Conservation (phyloP, 2,329 filamentous ascomycete genomes). For the Pseudonectria foliicola region DNA sequence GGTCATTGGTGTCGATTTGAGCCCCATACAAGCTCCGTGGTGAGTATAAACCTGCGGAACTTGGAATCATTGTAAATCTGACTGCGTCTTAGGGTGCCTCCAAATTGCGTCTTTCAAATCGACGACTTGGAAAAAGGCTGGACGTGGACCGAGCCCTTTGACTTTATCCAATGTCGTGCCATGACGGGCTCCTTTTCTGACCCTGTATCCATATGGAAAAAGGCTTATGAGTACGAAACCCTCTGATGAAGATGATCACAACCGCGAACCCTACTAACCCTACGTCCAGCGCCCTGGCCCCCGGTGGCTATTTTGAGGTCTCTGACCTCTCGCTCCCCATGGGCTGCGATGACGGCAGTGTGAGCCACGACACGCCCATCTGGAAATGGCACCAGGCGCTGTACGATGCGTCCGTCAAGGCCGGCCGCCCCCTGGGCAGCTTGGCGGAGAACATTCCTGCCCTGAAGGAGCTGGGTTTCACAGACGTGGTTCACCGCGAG, state of each 20-base stretch:
- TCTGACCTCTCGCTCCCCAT: constrained; percentile 11
- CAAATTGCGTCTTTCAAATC: constrained; percentile 18
- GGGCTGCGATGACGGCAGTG: constrained; percentile 15
- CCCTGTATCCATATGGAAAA: constrained; percentile 12
- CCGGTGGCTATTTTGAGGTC: constrained; percentile 19
- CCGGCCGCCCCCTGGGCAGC: constrained; percentile 20
- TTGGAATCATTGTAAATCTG: background rate
- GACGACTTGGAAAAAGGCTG: constrained; percentile 20
- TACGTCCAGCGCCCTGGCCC: constrained; percentile 9
- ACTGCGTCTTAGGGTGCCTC: constrained; percentile 8
- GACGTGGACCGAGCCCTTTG: constrained; percentile 16
- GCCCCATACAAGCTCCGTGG: constrained; percentile 13
- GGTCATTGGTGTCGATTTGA: constrained; percentile 16
- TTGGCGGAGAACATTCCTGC: constrained; percentile 19
- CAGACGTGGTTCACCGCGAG: constrained; percentile 37
- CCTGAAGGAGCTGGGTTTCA: constrained; percentile 44
- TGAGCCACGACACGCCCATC: constrained; percentile 10
- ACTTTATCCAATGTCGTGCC: constrained; percentile 16
- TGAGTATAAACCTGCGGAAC: background rate
- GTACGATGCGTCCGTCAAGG: constrained; percentile 19
- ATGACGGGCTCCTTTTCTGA: constrained; percentile 15
- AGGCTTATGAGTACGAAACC: constrained; percentile 14
- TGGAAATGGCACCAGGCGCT: constrained; percentile 19
- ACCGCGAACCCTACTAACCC: background rate
- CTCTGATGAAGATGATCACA: too few species aligned